Conservation (phyloP, 78 protist genomes). For the Parvularia atlantis region DNA sequence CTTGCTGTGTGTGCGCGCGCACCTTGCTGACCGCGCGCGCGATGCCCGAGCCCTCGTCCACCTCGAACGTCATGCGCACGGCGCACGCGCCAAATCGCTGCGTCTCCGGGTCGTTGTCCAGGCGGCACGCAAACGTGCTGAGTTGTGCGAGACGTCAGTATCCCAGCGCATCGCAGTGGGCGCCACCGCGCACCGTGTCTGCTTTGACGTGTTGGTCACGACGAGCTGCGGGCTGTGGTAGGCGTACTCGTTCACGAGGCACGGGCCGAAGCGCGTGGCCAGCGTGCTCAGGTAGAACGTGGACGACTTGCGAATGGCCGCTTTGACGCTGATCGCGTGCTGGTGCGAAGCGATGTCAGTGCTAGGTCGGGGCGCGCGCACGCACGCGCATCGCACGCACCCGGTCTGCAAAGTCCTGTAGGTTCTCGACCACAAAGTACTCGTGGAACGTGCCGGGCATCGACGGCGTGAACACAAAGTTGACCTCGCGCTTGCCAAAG, state of each 20-base stretch:
- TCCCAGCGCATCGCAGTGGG: background rate
- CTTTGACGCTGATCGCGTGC: conserved; percentile 47
- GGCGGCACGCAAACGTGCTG: conserved; percentile 25
- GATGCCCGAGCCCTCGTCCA: background rate
- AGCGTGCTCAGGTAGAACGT: conserved; percentile 34
- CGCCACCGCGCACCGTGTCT: conserved; percentile 10
- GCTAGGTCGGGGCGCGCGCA: background rate
- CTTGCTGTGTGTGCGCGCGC: too few species aligned
- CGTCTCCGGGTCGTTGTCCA: conserved; percentile 20
- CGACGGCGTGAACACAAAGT: conserved; percentile 57
- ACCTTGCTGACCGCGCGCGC: too few species aligned
- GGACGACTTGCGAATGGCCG: conserved; percentile 32
- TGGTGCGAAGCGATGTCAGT: conserved; percentile 1
- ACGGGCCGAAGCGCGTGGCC: conserved; percentile 33
- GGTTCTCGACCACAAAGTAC: conserved; percentile 44
- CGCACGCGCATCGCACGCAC: background rate
- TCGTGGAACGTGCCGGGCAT: conserved; percentile 48
- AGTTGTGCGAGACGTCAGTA: background rate
- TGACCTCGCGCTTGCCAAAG: conserved; percentile 33
- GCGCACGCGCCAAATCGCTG: too few species aligned
- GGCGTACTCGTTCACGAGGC: conserved; percentile 8
- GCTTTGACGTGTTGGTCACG: conserved; percentile 28
- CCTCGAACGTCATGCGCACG: background rate
- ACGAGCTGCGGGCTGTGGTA: conserved; percentile 15
- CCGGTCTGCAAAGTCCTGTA: background rate